These are phyloP conservation scores for Fragosphaeria purpurea DNA, from an alignment of 2,329 filamentous ascomycete species.

Conservation along the genomic window DNA sequence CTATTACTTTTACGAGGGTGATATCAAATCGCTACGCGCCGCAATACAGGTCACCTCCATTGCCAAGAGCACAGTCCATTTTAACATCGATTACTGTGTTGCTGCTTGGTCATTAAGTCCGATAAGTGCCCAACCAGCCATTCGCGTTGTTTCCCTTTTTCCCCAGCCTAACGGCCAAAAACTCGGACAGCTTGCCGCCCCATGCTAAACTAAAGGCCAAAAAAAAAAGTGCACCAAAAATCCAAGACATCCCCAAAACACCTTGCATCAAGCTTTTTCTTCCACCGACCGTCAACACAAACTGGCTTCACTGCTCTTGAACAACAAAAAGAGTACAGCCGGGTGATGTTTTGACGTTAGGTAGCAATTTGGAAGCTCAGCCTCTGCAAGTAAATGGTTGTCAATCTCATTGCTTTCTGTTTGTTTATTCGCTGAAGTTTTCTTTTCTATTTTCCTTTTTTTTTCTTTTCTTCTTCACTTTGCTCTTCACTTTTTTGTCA, in stretches of 20 bases:
- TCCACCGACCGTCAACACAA: background rate
- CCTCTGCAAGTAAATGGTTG: background rate
- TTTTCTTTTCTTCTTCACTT: background rate
- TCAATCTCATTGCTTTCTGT: too few species aligned
- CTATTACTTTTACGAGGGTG: too few species aligned
- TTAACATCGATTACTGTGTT: too few species aligned
- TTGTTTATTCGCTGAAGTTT: background rate
- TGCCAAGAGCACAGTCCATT: too few species aligned
- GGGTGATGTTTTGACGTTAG: too few species aligned
- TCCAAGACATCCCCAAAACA: background rate
- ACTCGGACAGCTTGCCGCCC: background rate
- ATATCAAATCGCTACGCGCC: too few species aligned
- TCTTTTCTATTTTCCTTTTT: background rate
- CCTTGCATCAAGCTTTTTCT: background rate
- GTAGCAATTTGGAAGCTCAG: background rate
- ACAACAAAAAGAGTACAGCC: too few species aligned
- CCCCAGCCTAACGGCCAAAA: background rate
- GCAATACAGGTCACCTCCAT: too few species aligned
- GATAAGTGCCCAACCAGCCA: conserved; percentile 2
- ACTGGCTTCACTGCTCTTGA: too few species aligned
- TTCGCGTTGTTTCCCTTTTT: background rate
- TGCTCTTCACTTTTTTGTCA: too few species aligned
- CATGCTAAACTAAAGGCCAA: background rate
- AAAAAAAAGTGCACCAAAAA: background rate
- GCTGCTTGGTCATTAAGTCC: too few species aligned